These are phyloP conservation scores for Castanopsis chinensis DNA, from an alignment of 306 rosid genomes.

Conservation along the genomic window DNA sequence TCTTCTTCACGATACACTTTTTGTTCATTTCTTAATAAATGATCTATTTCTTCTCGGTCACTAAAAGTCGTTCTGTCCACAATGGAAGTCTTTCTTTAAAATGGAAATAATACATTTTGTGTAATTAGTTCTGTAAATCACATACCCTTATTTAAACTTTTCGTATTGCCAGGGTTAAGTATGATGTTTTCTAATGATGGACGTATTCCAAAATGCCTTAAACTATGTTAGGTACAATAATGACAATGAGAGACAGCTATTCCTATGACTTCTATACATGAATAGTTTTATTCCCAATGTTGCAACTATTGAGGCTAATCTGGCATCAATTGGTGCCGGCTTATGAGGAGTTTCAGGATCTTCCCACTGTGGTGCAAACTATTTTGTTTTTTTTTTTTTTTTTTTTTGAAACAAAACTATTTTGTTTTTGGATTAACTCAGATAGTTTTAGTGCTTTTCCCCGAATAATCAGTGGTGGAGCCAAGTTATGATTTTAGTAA, in stretches of 20 bases:
- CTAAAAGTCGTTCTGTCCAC: neutral
- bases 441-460: no score
- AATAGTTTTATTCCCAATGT: neutral
- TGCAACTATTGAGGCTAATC: neutral
- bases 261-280: neutral
- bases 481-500: no score
- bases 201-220: neutral
- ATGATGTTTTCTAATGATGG: slow-evolving; percentile 1
- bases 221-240: neutral
- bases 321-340: no score
- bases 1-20: neutral
- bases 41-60: no score
- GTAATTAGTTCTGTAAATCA: neutral
- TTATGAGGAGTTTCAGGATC: no score
- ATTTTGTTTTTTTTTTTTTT: no score
- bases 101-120: neutral
- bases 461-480: no score
- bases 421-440: no score
- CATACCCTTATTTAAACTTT: no score
- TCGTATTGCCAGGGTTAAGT: neutral
- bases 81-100: neutral
- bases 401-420: no score
- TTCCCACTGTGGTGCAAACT: no score
- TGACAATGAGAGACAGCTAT: neutral
- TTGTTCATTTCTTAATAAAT: slow-evolving; percentile 18